Evolutionary conservation across 768 basidiomycete species (phyloP).

Genomic region (Paxillus rubicundulus): DNA sequence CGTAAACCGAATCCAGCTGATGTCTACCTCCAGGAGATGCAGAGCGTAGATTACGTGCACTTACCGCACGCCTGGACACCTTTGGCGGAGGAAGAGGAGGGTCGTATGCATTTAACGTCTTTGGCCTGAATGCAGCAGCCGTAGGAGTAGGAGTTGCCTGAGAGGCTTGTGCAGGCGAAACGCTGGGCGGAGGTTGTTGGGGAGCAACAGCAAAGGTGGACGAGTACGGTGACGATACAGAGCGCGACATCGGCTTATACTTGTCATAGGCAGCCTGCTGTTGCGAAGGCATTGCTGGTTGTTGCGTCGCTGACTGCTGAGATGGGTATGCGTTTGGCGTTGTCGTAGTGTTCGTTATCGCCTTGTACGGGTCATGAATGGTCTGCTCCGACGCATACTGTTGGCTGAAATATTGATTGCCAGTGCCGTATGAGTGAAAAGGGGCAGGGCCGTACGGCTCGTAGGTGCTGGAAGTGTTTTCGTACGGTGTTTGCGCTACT

Average conservation of each 20-base stretch:
- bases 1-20: constrained; percentile 3
- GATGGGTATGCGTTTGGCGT: constrained; percentile 22
- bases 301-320: constrained; percentile 12
- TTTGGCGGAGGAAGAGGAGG: constrained; percentile 63
- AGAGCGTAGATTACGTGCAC: constrained; percentile 26
- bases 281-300: constrained; percentile 14
- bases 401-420: constrained; percentile 15
- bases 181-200: constrained; percentile 16
- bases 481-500: constrained; percentile 14
- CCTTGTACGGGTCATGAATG: constrained; percentile 38
- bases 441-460: constrained; percentile 25
- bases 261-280: constrained; percentile 29
- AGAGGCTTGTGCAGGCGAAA: constrained; percentile 28
- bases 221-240: constrained; percentile 27
- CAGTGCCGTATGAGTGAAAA: constrained; percentile 14
- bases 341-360: constrained; percentile 14
- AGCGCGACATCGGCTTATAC: constrained; percentile 22
- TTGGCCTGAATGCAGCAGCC: constrained; percentile 56
- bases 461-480: constrained; percentile 14
- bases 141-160: constrained; percentile 36
- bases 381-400: constrained; percentile 9
- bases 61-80: constrained; percentile 32
- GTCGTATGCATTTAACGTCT: constrained; percentile 70
- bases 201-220: constrained; percentile 13
- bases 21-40: constrained; percentile 10